phyloP scores from a whole-genome alignment of 495 filamentous ascomycete genomes.

The Daldinia decipiens region DNA sequence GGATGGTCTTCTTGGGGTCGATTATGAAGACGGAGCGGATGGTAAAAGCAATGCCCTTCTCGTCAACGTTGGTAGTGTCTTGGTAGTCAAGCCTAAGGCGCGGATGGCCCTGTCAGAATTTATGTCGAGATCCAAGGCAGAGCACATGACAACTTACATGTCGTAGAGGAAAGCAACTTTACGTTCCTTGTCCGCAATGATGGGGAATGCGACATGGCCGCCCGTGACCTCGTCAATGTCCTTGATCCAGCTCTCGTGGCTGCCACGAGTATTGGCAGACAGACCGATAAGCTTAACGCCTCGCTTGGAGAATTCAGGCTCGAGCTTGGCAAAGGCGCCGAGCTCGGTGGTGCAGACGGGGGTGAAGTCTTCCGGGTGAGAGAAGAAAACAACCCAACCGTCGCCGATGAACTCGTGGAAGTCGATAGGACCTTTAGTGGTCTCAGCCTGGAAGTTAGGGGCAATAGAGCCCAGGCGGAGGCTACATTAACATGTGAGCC shows the following conservation, averaged over 20 bases:
- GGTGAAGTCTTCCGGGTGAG: constrained; percentile 93
- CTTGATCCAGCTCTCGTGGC: constrained; percentile 83
- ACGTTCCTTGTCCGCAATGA: constrained; percentile 96
- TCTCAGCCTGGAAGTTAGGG: constrained; percentile 93
- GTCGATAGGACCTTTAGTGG: constrained; percentile 89
- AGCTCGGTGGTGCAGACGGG: constrained; percentile 99
- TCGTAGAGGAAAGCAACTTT: constrained; percentile 93
- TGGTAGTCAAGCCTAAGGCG: constrained; percentile 78
- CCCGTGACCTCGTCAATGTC: constrained; percentile 94
- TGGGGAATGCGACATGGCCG: constrained; percentile 87
- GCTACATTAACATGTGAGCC: constrained; percentile 49
- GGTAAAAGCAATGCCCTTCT: constrained; percentile 97
- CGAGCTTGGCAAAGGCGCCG: constrained; percentile 95
- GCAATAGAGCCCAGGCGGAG: constrained; percentile 91
- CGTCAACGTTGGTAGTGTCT: constrained; percentile 84
- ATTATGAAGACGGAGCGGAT: constrained; percentile 99
- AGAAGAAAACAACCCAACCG: constrained; percentile 96
- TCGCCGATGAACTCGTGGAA: constrained; percentile 97
- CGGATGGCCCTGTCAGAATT: constrained; percentile 11
- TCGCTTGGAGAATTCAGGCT: constrained; percentile 94
- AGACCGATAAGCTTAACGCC: constrained; percentile 96
- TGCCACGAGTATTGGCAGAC: constrained; percentile 79
- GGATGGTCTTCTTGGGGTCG: constrained; percentile 98
- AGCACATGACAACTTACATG: constrained; percentile 71
- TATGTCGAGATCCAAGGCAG: not conserved